Base-by-base conservation (phyloP, 345 rosid species). In the Boechera retrofracta region DNA sequence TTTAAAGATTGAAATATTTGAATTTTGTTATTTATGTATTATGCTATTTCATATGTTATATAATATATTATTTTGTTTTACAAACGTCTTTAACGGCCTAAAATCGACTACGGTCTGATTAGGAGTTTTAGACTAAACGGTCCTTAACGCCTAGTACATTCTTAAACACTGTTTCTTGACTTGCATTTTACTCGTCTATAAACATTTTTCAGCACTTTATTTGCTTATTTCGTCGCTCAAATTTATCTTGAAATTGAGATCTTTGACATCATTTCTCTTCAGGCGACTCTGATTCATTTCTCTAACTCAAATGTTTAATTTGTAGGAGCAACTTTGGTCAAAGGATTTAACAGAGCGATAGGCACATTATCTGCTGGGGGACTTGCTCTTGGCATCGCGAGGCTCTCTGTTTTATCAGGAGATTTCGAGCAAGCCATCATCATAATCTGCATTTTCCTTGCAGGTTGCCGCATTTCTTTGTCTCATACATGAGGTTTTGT, bases 311-410 rank as follows among this genome's bases (percentile, higher is more conserved):
- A 4, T 24, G 16, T 18, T 61, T 35, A 48, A 52, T 38, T 41
- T 54, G 11, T 65, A 92, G 97, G 98, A 9, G 95, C 95, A 70
- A 93, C 98, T 3, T 87, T 93, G 60, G 88, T 67, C 78, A 93
- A 91, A 79, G 98, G 98, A 48, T 91, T 93, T 69, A 93, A 93
- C 80, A 88, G 98, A 29, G 98, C 89, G 33, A 6, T 93, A 47
- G 98, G 98, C 55, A 93, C 97, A 52, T 58, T 93, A 29, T 87
- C 92, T 18, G 98, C 97, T 24, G 98, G 89, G 41, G 86, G 83
- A 29, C 88, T 93, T 62, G 88, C 95, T 64, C 84, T 91, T 74
- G 93, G 93, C 66, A 83, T 91, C 6, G 93, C 98, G 0, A 89
- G 87, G 79, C 68, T 93, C 41, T 79, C 89, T 26, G 18, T 80